Base-by-base conservation (phyloP, 108 stramenopile genomes). In the Skeletonema potamos region DNA sequence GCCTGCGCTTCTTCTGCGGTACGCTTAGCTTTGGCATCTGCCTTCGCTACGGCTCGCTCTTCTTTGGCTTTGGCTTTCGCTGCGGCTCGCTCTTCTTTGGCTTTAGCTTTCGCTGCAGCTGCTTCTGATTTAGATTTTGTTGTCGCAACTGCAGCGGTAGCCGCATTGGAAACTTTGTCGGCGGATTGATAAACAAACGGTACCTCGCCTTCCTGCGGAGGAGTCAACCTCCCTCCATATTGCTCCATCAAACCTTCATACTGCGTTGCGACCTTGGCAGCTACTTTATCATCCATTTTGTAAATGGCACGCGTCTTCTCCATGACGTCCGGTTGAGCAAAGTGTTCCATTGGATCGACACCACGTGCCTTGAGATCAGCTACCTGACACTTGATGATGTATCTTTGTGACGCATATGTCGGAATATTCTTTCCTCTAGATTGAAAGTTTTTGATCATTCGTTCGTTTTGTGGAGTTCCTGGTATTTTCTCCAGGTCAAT, bases 341-440 rank as follows among this genome's bases (percentile, higher is more conserved):
- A 90, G 79, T 89, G 86, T 26, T 75, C 74, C 41, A 93, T 58
- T 24, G 88, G 88, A 66, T 93, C 92, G 7, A 82, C 74, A 13
- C 83, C 92, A 22, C 85, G 86, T 27, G 85, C 82, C 33, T 85
- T 86, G 54, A 89, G 57, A 64, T 93, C 92, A 30, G 87, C 72
- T 6, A 89, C 92, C 74, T 89, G 89, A 67, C 74, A 73, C 54
- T 74, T 75, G 43, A 93, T 82, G 64, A 92, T 86, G 72, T 82
- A 82, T 41, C 91, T 74, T 55, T 92, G 78, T 15, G 77, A 65
- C 30, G 27, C 57, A 27, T 24, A 36, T 8, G 22, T 66, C 2
- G 62, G 59, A 3, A 37, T 51, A 20, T 73, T 70, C 58, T 75
- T 80, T 15, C 79, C 79, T 10, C 74, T 68, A 41, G 54, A 71